Evolutionary conservation across 2,329 filamentous ascomycete genomes (phyloP).

Genomic region (Didymella pinodella): DNA sequence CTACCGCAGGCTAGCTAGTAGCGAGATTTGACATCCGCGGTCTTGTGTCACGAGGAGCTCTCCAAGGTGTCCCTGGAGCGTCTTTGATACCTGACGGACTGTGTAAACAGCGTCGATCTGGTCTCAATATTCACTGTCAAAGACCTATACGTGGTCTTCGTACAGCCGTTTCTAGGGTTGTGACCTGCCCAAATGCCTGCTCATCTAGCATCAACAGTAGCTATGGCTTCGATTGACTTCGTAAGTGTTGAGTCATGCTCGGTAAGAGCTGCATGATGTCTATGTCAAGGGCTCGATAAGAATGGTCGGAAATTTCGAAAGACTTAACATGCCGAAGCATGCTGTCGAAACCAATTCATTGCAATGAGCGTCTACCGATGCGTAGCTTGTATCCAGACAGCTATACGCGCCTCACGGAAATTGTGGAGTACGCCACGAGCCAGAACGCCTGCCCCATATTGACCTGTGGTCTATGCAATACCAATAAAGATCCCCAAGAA

Average conservation of each 20-base stretch:
- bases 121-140: neutral
- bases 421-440: conserved; percentile 6
- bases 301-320: neutral
- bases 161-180: neutral
- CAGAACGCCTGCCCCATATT: conserved; percentile 13
- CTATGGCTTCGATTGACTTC: neutral
- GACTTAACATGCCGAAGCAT: conserved; percentile 11
- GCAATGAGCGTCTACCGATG: conserved; percentile 19
- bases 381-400: conserved; percentile 17
- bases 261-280: neutral
- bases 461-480: conserved; percentile 30
- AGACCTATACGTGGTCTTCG: neutral
- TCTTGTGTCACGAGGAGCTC: neutral
- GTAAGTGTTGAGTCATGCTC: neutral
- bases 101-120: neutral
- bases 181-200: neutral
- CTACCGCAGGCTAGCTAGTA: conserved; percentile 4
- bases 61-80: neutral
- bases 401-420: conserved; percentile 15
- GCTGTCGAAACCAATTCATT: conserved; percentile 14
- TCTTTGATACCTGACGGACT: conserved; percentile 2
- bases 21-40: neutral
- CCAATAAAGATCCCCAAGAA: conserved; percentile 14
- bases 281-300: neutral
- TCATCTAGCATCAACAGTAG: neutral